phyloP scores from a whole-genome alignment of 1,284 basidiomycete species.

The Tilletia walkeri region DNA sequence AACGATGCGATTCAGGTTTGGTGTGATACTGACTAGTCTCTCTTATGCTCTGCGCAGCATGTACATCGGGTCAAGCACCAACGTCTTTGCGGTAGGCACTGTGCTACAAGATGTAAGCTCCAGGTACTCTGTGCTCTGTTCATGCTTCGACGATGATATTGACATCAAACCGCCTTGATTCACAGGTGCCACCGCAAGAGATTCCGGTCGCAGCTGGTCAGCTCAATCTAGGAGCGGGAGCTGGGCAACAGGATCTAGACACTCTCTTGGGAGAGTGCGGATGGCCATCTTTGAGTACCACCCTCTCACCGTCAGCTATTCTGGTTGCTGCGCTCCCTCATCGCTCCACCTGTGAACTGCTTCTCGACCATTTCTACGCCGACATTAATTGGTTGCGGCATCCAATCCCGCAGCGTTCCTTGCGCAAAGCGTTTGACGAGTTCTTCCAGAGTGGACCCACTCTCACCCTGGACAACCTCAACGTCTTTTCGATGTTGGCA shows the following conservation, averaged over 20 bases:
- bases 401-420: constrained; percentile 33
- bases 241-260: constrained; percentile 30
- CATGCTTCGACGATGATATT: background rate
- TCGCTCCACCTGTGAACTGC: constrained; percentile 29
- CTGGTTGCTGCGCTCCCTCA: constrained; percentile 36
- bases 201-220: constrained; percentile 2
- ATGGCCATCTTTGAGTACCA: constrained; percentile 22
- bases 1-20: no score
- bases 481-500: constrained; percentile 43
- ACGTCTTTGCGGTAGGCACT: constrained; percentile 9
- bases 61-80: constrained; percentile 2
- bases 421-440: constrained; percentile 24
- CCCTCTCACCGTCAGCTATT: constrained; percentile 26
- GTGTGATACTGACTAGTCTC: no score
- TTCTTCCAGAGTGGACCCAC: constrained; percentile 40
- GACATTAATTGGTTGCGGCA: constrained; percentile 52
- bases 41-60: background rate
- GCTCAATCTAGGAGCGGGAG: background rate
- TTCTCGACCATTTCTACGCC: constrained; percentile 44
- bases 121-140: background rate
- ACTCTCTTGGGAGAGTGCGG: constrained; percentile 44
- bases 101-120: background rate
- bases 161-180: background rate
- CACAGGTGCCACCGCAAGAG: constrained; percentile 7
- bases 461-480: constrained; percentile 41